A percentile compares a stretch with the other conserved stretches of the same genome.
These are phyloP conservation scores for Oenanthe javanica DNA, from an alignment of 140 eudicot genomes.

Conservation along the genomic window DNA sequence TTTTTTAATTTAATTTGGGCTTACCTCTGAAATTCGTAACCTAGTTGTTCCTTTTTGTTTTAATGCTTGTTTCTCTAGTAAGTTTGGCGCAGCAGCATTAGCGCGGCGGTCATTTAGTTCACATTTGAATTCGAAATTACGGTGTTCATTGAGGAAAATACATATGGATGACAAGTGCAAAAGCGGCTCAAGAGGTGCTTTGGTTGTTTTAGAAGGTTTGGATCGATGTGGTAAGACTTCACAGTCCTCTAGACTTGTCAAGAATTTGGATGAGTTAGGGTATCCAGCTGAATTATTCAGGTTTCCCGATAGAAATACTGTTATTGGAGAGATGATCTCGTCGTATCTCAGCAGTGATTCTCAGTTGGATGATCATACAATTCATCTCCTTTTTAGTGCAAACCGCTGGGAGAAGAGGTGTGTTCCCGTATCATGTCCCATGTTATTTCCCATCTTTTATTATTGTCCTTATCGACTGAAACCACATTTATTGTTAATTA, in stretches of 20 bases:
- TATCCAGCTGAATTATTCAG: conserved; percentile 68
- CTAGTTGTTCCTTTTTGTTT: neutral
- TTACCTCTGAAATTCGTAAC: neutral
- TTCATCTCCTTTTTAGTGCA: conserved; percentile 89
- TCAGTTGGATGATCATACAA: conserved; percentile 79
- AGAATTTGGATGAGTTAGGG: conserved; percentile 51
- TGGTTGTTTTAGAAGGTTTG: conserved; percentile 88
- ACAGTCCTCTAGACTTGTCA: conserved; percentile 47
- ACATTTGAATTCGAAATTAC: conserved; percentile 13
- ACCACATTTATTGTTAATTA: neutral
- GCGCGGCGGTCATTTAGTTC: conserved; percentile 22
- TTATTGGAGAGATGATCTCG: conserved; percentile 86
- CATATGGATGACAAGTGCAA: conserved; percentile 44
- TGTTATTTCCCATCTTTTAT: neutral
- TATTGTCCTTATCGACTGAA: neutral
- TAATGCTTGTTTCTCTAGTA: conserved; percentile 3
- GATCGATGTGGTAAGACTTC: conserved; percentile 96
- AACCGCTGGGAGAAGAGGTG: conserved; percentile 99
- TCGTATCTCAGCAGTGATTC: conserved; percentile 71
- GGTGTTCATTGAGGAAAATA: conserved; percentile 35
- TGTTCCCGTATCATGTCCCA: conserved; percentile 5
- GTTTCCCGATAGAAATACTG: conserved; percentile 84
- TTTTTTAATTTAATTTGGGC: too few species aligned
- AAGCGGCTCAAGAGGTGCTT: conserved; percentile 65
- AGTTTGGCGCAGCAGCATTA: conserved; percentile 26